Evolutionary conservation across 768 basidiomycete species (phyloP).

Genomic region (Amanita exitialis): DNA sequence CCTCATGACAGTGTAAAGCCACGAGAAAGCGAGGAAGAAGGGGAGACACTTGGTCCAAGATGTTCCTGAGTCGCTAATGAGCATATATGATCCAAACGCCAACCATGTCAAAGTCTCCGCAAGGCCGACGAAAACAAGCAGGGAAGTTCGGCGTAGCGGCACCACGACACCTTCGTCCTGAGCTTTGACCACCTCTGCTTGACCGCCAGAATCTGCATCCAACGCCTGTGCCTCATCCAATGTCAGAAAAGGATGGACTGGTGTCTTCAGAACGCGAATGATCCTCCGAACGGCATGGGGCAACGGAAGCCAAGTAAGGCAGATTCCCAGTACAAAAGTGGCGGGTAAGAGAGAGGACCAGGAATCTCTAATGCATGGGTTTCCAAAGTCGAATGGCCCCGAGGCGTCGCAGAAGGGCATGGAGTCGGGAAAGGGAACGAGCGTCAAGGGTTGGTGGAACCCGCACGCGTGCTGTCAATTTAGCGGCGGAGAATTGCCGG

Average conservation of each 20-base stretch:
- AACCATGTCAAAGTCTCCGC: no score
- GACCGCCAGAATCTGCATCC: conserved; percentile 15
- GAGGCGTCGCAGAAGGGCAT: conserved; percentile 24
- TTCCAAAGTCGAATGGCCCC: conserved; percentile 30
- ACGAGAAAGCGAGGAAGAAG: no score
- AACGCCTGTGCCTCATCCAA: conserved; percentile 26
- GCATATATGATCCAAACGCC: no score
- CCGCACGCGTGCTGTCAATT: no score
- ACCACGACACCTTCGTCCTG: conserved; percentile 21
- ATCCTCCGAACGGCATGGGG: conserved; percentile 17
- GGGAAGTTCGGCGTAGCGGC: conserved; percentile 9
- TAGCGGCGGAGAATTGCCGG: no score
- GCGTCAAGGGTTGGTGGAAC: not conserved
- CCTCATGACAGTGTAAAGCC: conserved; percentile 30
- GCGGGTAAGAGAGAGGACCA: conserved; percentile 44
- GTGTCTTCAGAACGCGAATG: conserved; percentile 21
- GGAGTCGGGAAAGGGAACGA: not conserved
- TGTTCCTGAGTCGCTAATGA: no score
- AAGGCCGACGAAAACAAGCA: conserved; percentile 49
- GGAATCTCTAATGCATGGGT: conserved; percentile 36
- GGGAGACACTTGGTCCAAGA: no score
- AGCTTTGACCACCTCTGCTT: conserved; percentile 10
- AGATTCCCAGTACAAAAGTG: conserved; percentile 33
- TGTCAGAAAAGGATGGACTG: no score
- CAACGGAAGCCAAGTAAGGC: conserved; percentile 23